These are phyloP conservation scores for Metschnikowia noctiluminum DNA, from an alignment of 805 yeast species.

Conservation along the genomic window DNA sequence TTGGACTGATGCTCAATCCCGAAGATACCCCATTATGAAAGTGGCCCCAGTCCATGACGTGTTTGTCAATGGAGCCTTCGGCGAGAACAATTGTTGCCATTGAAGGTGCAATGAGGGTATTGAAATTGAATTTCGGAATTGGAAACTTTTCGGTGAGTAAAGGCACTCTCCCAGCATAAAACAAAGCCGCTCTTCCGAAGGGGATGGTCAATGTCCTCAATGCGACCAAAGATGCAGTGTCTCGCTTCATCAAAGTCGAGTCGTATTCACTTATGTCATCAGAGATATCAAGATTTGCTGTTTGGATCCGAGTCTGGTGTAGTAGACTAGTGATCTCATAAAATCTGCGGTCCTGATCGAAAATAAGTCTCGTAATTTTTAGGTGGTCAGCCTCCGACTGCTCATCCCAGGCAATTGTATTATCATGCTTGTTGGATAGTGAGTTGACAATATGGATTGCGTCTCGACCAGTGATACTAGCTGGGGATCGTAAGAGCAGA, in stretches of 20 bases:
- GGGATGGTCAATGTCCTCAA: slow-evolving; percentile 73
- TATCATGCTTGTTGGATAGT: slow-evolving; percentile 40
- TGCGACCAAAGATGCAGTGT: slow-evolving; percentile 58
- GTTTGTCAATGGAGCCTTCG: slow-evolving; percentile 47
- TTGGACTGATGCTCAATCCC: slow-evolving; percentile 71
- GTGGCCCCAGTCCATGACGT: slow-evolving; percentile 70
- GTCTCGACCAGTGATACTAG: slow-evolving; percentile 21
- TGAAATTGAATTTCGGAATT: slow-evolving; percentile 70
- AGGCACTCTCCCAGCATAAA: slow-evolving; percentile 67
- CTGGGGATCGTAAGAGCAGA: background rate
- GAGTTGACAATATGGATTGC: slow-evolving; percentile 39
- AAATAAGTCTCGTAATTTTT: slow-evolving; percentile 66
- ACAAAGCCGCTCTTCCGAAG: slow-evolving; percentile 73
- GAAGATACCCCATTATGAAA: slow-evolving; percentile 91
- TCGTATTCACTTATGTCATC: slow-evolving; percentile 53
- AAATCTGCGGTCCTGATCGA: slow-evolving; percentile 74
- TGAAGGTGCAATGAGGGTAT: slow-evolving; percentile 60
- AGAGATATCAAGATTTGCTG: slow-evolving; percentile 40
- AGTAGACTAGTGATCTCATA: slow-evolving; percentile 70
- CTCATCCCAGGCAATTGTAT: slow-evolving; percentile 62
- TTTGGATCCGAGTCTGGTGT: slow-evolving; percentile 66
- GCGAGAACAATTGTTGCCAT: slow-evolving; percentile 62
- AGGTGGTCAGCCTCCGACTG: slow-evolving; percentile 68
- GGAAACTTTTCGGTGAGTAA: slow-evolving; percentile 82
- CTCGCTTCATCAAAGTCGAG: slow-evolving; percentile 51